Conservation (phyloP, 495 filamentous ascomycete genomes). For the Cercophora samala region DNA sequence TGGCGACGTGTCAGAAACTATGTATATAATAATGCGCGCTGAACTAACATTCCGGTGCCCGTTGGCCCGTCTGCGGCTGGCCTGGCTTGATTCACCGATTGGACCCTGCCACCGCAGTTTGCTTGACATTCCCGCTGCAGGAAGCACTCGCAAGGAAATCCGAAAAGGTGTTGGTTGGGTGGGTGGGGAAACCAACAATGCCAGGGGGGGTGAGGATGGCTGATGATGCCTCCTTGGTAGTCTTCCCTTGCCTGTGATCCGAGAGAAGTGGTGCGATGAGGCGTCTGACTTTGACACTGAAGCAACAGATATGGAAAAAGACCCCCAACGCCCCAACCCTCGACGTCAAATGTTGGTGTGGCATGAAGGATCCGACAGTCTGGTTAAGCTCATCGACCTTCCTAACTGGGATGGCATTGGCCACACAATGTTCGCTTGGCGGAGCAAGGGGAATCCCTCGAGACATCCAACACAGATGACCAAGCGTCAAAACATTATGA, state of each 20-base stretch:
- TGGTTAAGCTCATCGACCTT: conserved; percentile 15
- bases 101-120: not conserved
- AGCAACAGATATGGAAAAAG: not conserved
- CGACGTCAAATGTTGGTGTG: not conserved
- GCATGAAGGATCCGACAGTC: conserved; percentile 9
- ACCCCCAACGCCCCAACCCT: not conserved
- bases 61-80: not conserved
- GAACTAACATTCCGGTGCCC: not conserved
- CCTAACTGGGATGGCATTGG: conserved; percentile 8
- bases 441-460: not conserved
- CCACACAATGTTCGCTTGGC: conserved; percentile 1
- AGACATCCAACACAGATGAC: not conserved
- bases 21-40: not conserved
- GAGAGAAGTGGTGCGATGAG: not conserved
- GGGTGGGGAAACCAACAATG: not conserved
- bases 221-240: too few species aligned
- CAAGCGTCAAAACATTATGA: not conserved
- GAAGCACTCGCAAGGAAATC: too few species aligned
- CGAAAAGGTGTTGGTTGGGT: not conserved
- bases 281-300: not conserved
- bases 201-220: too few species aligned
- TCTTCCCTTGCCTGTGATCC: not conserved
- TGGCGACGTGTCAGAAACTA: not conserved
- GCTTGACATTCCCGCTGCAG: not conserved
- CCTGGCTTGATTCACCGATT: not conserved